A percentile compares a stretch with the other conserved stretches of the same genome.
These are phyloP conservation scores for Trichoderma afroharzianum DNA, from an alignment of 2,329 filamentous ascomycete species.

Conservation along the genomic window DNA sequence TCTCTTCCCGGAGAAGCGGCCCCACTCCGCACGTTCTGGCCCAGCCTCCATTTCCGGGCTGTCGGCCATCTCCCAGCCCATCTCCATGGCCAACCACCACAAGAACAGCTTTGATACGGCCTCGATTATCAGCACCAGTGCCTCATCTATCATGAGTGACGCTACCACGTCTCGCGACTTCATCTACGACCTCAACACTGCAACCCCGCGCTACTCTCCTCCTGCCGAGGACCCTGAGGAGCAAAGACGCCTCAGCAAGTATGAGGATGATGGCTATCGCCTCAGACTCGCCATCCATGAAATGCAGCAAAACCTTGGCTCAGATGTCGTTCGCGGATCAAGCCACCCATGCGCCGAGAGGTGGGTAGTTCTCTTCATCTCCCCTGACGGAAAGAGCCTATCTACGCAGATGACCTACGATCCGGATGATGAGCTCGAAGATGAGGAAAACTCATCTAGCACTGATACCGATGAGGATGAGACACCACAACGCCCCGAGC, in stretches of 20 bases:
- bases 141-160: slow-evolving; percentile 69
- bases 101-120: slow-evolving; percentile 61
- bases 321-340: slow-evolving; percentile 61
- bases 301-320: slow-evolving; percentile 63
- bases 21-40: slow-evolving; percentile 61
- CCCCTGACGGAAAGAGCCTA: slow-evolving; percentile 65
- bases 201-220: slow-evolving; percentile 54
- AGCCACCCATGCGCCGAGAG: slow-evolving; percentile 78
- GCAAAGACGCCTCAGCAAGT: slow-evolving; percentile 46
- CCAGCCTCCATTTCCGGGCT: slow-evolving; percentile 66
- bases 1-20: slow-evolving; percentile 72
- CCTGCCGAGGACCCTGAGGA: slow-evolving; percentile 44
- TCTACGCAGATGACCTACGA: slow-evolving; percentile 71
- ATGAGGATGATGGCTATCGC: slow-evolving; percentile 62
- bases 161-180: slow-evolving; percentile 63
- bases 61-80: slow-evolving; percentile 64
- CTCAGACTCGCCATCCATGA: slow-evolving; percentile 67
- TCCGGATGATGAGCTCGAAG: slow-evolving; percentile 61
- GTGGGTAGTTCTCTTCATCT: slow-evolving; percentile 80
- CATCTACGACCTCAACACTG: slow-evolving; percentile 51
- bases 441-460: slow-evolving; percentile 60
- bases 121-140: slow-evolving; percentile 69
- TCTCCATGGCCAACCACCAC: slow-evolving; percentile 52
- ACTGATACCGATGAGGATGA: slow-evolving; percentile 61
- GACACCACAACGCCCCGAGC: slow-evolving; percentile 55